These are phyloP conservation scores for Neopestalotiopsis sp. DNA, from an alignment of 2,329 filamentous ascomycete genomes.

Conservation along the genomic window DNA sequence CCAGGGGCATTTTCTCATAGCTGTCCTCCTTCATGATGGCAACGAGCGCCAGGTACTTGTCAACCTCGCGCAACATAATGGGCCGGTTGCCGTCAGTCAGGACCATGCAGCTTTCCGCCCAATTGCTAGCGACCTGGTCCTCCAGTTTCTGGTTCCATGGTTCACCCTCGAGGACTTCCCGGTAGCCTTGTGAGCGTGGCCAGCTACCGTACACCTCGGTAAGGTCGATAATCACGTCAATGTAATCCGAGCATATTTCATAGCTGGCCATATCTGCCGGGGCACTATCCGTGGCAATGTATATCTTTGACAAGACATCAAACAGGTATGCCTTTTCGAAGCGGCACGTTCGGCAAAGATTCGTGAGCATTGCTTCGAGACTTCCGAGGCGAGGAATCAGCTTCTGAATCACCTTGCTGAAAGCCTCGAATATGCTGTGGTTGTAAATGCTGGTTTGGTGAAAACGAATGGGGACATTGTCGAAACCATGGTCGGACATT, in stretches of 20 bases:
- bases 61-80: constrained; percentile 72
- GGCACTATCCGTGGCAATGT: constrained; percentile 93
- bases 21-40: constrained; percentile 87
- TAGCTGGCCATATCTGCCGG: constrained; percentile 95
- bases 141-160: constrained; percentile 67
- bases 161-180: constrained; percentile 60
- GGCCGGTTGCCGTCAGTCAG: constrained; percentile 67
- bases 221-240: constrained; percentile 97
- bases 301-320: constrained; percentile 97
- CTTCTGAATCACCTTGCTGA: constrained; percentile 98
- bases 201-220: constrained; percentile 91
- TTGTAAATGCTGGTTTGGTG: constrained; percentile 98
- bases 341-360: constrained; percentile 88
- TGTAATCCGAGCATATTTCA: constrained; percentile 98
- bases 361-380: constrained; percentile 91
- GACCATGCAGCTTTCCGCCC: constrained; percentile 72
- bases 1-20: constrained; percentile 81
- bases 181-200: constrained; percentile 60
- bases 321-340: constrained; percentile 99
- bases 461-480: constrained; percentile 92
- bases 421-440: constrained; percentile 97
- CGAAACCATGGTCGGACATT: constrained; percentile 88
- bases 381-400: constrained; percentile 92
- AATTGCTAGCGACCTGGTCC: constrained; percentile 69
- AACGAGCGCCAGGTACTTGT: constrained; percentile 78